Base-by-base conservation (phyloP, 1,284 basidiomycete genomes). In the Trichosporon sp. region DNA sequence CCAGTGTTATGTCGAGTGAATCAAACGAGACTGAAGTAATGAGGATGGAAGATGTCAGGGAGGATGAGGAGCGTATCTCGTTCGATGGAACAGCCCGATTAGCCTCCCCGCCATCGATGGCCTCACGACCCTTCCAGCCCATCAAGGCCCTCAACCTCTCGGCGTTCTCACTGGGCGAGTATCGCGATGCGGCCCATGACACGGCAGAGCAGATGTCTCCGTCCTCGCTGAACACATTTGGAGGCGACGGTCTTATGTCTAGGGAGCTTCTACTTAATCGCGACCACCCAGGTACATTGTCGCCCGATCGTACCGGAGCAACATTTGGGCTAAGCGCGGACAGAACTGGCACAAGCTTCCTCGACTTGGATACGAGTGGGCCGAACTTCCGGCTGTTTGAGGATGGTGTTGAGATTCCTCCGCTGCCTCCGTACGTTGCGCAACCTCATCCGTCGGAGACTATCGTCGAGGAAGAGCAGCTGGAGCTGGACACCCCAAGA, bases 241-340 rank as follows among this genome's bases (percentile, higher is more conserved):
- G 70, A 1, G 67, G 70, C n/a, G 67, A 66, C 14, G 70, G 67
- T 3, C 65, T 68, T 26, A 68, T 59, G 16, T 68, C 70, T 31
- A 51, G 70, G 1, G 67, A 71, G 63, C 31, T 48, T n/a, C 67
- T 71, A 0, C n/a, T 71, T 4, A 61, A 19, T 2, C 59, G 59
- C 16, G 59, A 65, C 12, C 59, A 12, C 1, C 59, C 59, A n/a
- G 59, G 59, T 4, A 63, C 59, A 2, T 63, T 63, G 32, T 63
- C 59, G 31, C 59, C 59, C 12, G 59, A 63, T 11, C 59, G 31
- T 7, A 63, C 59, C 4, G 59, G 59, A 35, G 59, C 59, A 8
- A 63, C 59, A 1, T 63, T 63, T 37, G 59, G 59, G 7, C 35
- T 63, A 5, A 63, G 59, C n/a, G 59, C 59, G 14, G 59, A 63